Base-by-base conservation (phyloP, 805 yeast species). In the Ogataea saltuana region DNA sequence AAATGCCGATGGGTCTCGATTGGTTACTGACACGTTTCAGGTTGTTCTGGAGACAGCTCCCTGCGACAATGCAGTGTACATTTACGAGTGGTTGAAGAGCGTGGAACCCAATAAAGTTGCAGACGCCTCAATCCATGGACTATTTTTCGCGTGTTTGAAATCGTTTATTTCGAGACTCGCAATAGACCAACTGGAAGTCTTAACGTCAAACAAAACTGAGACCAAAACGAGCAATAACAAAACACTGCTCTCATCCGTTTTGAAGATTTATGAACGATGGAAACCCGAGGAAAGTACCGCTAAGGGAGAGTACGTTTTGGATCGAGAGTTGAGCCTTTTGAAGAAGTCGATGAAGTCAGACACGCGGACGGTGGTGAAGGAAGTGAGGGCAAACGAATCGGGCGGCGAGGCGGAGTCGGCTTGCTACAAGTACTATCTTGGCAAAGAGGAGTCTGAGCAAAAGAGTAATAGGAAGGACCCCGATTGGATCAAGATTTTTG, bases 401-500 rank as follows among this genome's bases (percentile, higher is more conserved):
- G 18, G 20, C 6, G 13, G 29, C 2, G 33, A 44, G 4, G 11
- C 12, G 2, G 42, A 46, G 15, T 39, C 53, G 9, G 38, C 38
- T 13, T 51, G 55, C 28, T 54, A 49, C 29, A 49, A 42, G 22
- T 54, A 35, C 37, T 54, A 47, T 28, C 34, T 54, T n/a, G 34
- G 35, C 6, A 45, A 35, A 16, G 43, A 47, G 25, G 38, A 40
- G 21, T 7, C 33, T 12, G 26, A 19, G 33, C 35, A 30, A 19
- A 9, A 21, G 27, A 30, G 15, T 18, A n/a, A 13, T 23, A 33
- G 21, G 17, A 40, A 31, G 3, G 36, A 34, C 25, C 55, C 54
- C 2, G 43, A 45, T 6, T 54, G 55, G 54, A 44, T 50, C n/a
- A 45, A 45, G 20, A 47, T 51, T 10, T 53, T 53, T 26, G 50